These are phyloP conservation scores for Tolypocladium tundrense DNA, from an alignment of 2,329 filamentous ascomycete species.

Conservation along the genomic window DNA sequence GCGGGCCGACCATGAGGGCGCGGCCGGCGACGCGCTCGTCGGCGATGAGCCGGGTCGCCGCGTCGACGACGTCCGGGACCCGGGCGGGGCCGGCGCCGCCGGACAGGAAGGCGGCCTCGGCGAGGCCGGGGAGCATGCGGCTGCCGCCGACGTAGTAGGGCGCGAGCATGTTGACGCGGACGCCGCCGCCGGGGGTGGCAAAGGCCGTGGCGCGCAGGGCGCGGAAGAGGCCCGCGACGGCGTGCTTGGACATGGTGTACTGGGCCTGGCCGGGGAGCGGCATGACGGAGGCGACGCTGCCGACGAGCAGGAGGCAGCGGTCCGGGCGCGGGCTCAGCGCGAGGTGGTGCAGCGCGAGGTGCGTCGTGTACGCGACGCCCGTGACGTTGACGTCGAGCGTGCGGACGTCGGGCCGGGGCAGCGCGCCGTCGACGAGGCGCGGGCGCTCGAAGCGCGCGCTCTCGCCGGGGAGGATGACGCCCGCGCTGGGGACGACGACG, in stretches of 20 bases:
- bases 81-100: constrained; percentile 39
- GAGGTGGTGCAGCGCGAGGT: constrained; percentile 46
- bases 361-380: constrained; percentile 54
- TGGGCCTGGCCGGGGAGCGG: constrained; percentile 34
- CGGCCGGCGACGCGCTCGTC: constrained; percentile 47
- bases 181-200: constrained; percentile 12
- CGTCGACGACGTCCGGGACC: constrained; percentile 52
- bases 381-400: constrained; percentile 53
- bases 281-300: constrained; percentile 48
- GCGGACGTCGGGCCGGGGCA: constrained; percentile 35
- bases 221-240: constrained; percentile 53
- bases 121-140: constrained; percentile 35
- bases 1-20: constrained; percentile 47
- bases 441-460: constrained; percentile 36
- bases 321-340: constrained; percentile 25
- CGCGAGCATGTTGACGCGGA: constrained; percentile 55
- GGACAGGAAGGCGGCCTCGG: constrained; percentile 41
- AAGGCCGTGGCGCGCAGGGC: constrained; percentile 39
- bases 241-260: constrained; percentile 57
- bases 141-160: constrained; percentile 58
- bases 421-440: constrained; percentile 26
- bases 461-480: constrained; percentile 33
- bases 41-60: constrained; percentile 49
- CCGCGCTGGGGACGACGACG: constrained; percentile 57
- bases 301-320: constrained; percentile 51